phyloP scores from a whole-genome alignment of 192 early-diverging fungal species.

The Dimargaris xerosporica region DNA sequence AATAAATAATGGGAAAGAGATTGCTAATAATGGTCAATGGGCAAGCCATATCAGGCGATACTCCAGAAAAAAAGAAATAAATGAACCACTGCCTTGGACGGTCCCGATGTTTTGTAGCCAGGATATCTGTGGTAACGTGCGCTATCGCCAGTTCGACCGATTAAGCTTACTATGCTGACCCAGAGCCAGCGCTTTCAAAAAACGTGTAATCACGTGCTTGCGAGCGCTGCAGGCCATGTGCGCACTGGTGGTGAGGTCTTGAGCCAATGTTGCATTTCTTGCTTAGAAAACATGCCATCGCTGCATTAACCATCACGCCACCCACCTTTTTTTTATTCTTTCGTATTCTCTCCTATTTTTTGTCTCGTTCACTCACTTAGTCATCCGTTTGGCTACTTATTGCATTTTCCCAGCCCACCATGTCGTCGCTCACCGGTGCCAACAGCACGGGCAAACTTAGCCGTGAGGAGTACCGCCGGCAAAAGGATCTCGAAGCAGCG shows the following conservation, averaged over 20 bases:
- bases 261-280: too few species aligned
- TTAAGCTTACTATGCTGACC: too few species aligned
- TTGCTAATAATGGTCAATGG: background rate
- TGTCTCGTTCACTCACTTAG: slow-evolving; percentile 2
- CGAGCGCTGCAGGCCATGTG: too few species aligned
- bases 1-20: background rate
- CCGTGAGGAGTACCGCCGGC: slow-evolving; percentile 86
- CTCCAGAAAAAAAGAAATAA: too few species aligned
- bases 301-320: background rate
- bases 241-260: too few species aligned
- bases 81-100: too few species aligned
- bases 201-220: too few species aligned
- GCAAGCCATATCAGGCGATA: background rate
- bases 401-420: slow-evolving; percentile 1
- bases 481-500: slow-evolving; percentile 90
- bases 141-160: too few species aligned
- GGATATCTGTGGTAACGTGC: too few species aligned
- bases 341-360: background rate
- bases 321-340: slow-evolving; percentile 6
- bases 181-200: too few species aligned
- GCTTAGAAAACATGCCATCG: too few species aligned
- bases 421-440: background rate
- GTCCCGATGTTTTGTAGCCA: too few species aligned
- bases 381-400: background rate
- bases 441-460: slow-evolving; percentile 45